Base-by-base conservation (phyloP, 1,284 basidiomycete genomes). In the Trichosporon sp. region DNA sequence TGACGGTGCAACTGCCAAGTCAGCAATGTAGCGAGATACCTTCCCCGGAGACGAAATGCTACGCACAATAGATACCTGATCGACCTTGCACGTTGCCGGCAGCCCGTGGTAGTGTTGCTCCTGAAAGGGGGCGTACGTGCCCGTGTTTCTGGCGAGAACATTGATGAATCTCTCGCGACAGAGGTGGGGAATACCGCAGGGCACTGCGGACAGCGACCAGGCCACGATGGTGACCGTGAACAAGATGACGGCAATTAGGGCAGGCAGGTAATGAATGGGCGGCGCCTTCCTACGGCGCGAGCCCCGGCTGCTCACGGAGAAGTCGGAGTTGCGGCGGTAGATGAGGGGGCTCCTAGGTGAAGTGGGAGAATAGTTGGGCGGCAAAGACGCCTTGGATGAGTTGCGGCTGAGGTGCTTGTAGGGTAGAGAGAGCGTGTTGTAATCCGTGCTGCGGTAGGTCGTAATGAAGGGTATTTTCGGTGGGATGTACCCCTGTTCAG, bases 1-100 rank as follows among this genome's bases (percentile, higher is more conserved):
- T 95, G 93, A 11, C 93, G 85, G 82, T 95, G 90, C n/a, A 95
- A 82, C 92, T 93, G 71, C 34, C 15, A 5, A 38, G 62, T 63
- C 6, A 63, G 62, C 42, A 21, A 15, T 32, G 11, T 64, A 53
- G 18, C 35, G 23, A 2, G 53, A 65, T 12, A 11, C 4, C 35
- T n/a, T n/a, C n/a, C n/a, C n/a, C n/a, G n/a, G 42, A 12, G 13
- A 62, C 32, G 60, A 4, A 25, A 25, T 18, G 6, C 4, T 8
- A 76, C 80, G 65, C 65, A 82, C 81, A 2, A 82, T 65, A 1
- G 76, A 79, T 21, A 81, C 80, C 69, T 82, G 81, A 66, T 78
- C 77, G 1, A 82, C 71, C 23, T 74, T 69, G 65, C 80, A 82
- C 23, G 78, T 79, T n/a, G 71, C 70, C 1, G 80, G 80, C 51